Evolutionary conservation across 2,329 filamentous ascomycete species (phyloP).

Genomic region (Fusarium globosum): DNA sequence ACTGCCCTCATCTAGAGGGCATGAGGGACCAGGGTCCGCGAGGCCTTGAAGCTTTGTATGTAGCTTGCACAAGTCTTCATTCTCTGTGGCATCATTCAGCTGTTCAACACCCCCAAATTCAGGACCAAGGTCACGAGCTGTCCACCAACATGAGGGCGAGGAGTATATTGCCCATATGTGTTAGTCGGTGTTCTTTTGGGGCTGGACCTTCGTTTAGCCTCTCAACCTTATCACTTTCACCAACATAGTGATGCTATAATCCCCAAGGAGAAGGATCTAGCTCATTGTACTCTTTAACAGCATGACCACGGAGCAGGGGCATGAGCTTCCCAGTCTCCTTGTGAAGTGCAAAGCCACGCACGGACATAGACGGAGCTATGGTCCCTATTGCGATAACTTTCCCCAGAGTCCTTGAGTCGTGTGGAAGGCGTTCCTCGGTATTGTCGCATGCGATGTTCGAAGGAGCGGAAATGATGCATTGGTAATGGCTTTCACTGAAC

Average conservation of each 20-base stretch:
- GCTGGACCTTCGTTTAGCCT: too few relatives aligned
- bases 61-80: background rate
- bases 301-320: background rate
- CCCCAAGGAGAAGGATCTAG: background rate
- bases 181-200: too few relatives aligned
- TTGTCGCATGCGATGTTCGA: background rate
- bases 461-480: background rate
- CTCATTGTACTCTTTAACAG: background rate
- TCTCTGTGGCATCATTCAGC: background rate
- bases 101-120: background rate
- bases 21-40: background rate
- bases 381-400: background rate
- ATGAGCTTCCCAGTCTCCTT: background rate
- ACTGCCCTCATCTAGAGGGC: fast-evolving
- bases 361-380: background rate
- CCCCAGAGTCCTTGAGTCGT: too few relatives aligned
- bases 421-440: background rate
- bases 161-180: too few relatives aligned
- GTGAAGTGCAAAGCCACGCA: background rate
- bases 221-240: background rate
- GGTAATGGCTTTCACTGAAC: background rate
- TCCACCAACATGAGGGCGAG: background rate
- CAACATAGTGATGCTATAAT: background rate
- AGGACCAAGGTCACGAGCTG: background rate
- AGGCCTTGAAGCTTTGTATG: background rate